Base-by-base conservation (phyloP, 768 basidiomycete species). In the Mycena floridula region DNA sequence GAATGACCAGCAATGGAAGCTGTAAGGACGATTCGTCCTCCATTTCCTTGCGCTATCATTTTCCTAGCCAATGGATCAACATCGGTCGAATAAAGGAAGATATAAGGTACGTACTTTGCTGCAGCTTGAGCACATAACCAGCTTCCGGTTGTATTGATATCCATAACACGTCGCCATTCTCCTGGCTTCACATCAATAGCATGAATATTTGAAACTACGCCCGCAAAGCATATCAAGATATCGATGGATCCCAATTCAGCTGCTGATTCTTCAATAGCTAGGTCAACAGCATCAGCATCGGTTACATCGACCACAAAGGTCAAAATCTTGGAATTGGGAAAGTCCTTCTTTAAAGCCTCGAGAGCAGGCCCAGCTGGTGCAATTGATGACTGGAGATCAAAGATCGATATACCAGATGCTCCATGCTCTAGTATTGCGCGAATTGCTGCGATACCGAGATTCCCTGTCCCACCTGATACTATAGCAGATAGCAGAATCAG, bases 401-500 rank as follows among this genome's bases (percentile, higher is more conserved):
- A 64, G 3, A 67, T 49, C 23, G 57, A 60, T 21, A 68, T 50
- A 4, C 64, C 63, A 11, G 59, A 57, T n/a, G 60, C 59, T 11
- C 70, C 72, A 36, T 74, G 72, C 43, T 72, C 72, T 7, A 74
- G 61, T 11, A 74, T 56, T 4, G 64, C 66, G n/a, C 64, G 65
- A 5, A 59, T 61, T 11, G 60, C 59, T 46, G 59, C 63, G 9
- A 71, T 41, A 5, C 63, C 69, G 9, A 72, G 59, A 42, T 56
- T 50, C 1, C 71, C 70, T 23, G 69, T 66, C 20, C 73, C 72
- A 5, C 68, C 69, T 2, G 69, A 74, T 16, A 72, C 71, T 73
- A 35, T 16, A 24, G n/a, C n/a, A n/a, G 25, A 12, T 18, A 28
- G 21, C 40, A n/a, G 25, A 20, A 16, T 12, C 5, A 26, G 13